Conservation (phyloP, 2,329 filamentous ascomycete species). For the Pseudogymnoascus sp. region DNA sequence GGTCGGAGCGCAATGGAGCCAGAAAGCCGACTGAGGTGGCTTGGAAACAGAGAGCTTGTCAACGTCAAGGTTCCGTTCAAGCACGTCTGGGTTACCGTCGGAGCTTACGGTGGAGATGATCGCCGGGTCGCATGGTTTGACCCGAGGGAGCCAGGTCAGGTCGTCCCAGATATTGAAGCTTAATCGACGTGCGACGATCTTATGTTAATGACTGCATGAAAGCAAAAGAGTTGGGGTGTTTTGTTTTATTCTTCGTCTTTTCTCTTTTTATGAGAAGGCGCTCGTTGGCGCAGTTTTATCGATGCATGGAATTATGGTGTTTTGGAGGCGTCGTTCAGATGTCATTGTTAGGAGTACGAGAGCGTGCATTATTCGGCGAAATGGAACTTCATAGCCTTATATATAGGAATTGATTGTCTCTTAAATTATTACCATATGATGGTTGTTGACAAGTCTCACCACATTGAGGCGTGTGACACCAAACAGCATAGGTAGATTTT, state of each 20-base stretch:
- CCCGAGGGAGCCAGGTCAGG: constrained; percentile 24
- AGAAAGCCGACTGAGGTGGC: constrained; percentile 47
- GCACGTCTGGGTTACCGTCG: constrained; percentile 61
- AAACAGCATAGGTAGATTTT: background rate
- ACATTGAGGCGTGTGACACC: background rate
- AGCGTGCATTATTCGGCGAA: constrained; percentile 7
- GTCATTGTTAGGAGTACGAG: constrained; percentile 6
- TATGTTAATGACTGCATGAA: constrained; percentile 10
- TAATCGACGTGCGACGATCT: constrained; percentile 15
- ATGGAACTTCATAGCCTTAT: constrained; percentile 2
- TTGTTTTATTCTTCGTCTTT: constrained; percentile 7
- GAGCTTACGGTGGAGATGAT: constrained; percentile 52
- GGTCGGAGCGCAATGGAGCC: constrained; percentile 55
- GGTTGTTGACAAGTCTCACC: background rate
- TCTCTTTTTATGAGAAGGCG: background rate
- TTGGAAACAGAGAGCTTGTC: constrained; percentile 47
- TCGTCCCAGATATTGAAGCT: constrained; percentile 25
- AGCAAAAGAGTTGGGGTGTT: constrained; percentile 6
- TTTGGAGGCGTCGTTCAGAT: background rate
- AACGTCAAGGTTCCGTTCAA: constrained; percentile 46
- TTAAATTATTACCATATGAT: background rate
- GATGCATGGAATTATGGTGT: constrained; percentile 15
- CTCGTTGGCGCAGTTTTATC: constrained; percentile 11
- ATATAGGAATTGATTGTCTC: constrained; percentile 2
- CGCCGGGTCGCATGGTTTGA: constrained; percentile 29